Evolutionary conservation across 2,329 filamentous ascomycete species (phyloP).

Genomic region (Pseudogymnoascus sp.): DNA sequence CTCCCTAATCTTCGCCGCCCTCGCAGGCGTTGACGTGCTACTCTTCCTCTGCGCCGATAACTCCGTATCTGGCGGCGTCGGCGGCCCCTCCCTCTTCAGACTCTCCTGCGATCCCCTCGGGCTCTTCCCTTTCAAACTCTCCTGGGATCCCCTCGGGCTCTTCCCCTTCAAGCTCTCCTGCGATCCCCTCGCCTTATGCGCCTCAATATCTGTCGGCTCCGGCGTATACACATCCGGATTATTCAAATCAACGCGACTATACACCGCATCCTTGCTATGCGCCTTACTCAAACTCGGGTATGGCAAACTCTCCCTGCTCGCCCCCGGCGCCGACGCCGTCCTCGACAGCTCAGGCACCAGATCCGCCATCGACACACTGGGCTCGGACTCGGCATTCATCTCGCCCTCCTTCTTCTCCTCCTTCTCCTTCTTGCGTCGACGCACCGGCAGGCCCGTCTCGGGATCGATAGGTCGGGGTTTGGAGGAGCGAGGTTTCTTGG

Average conservation of each 20-base stretch:
- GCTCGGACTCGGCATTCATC: constrained; percentile 14
- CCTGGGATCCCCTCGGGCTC: constrained; percentile 15
- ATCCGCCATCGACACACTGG: constrained; percentile 36
- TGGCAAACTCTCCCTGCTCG: constrained; percentile 40
- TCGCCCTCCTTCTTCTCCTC: constrained; percentile 12
- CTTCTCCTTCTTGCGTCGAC: constrained; percentile 17
- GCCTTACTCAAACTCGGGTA: constrained; percentile 85
- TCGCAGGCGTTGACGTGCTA: constrained; percentile 23
- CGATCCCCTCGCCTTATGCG: constrained; percentile 39
- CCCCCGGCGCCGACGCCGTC: constrained; percentile 27
- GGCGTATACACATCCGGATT: constrained; percentile 49
- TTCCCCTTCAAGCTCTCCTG: constrained; percentile 23
- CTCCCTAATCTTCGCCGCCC: constrained; percentile 32
- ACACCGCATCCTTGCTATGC: constrained; percentile 80
- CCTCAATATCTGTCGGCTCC: constrained; percentile 63
- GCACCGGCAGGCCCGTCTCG: constrained; percentile 25
- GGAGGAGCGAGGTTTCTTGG: constrained; percentile 26
- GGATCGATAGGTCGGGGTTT: constrained; percentile 26
- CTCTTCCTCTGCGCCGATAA: constrained; percentile 38
- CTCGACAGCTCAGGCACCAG: constrained; percentile 41
- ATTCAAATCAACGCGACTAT: constrained; percentile 37
- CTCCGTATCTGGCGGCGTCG: constrained; percentile 58
- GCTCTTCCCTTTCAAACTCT: constrained; percentile 37
- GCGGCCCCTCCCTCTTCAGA: constrained; percentile 44
- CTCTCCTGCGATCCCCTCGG: constrained; percentile 23